Conservation (phyloP, 225 moss, liverwort and hornwort genomes). For the Lunularia cruciata region DNA sequence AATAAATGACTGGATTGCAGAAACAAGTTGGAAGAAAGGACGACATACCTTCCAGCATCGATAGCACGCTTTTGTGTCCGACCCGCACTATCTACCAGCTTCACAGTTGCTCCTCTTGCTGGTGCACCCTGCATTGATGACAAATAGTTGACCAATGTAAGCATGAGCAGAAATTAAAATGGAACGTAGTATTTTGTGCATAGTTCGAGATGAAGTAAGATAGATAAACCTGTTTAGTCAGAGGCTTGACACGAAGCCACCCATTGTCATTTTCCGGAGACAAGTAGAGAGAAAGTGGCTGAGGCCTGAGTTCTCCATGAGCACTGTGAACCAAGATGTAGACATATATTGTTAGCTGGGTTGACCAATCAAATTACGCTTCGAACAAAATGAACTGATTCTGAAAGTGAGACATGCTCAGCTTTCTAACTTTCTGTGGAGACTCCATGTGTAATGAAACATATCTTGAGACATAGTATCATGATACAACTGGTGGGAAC, state of each 20-base stretch:
- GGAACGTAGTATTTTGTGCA: too few relatives aligned
- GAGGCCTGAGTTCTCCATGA: conserved; percentile 77
- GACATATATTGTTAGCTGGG: too few relatives aligned
- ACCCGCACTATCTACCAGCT: conserved; percentile 65
- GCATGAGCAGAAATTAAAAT: not conserved
- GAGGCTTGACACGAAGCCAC: conserved; percentile 87
- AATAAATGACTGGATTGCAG: too few relatives aligned
- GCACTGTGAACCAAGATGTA: conserved; percentile 41
- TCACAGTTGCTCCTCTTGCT: conserved; percentile 88
- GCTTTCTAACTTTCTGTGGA: too few relatives aligned
- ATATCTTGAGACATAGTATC: too few relatives aligned
- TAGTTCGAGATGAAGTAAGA: not conserved
- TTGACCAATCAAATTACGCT: too few relatives aligned
- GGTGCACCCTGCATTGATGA: conserved; percentile 67
- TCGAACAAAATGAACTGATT: too few relatives aligned
- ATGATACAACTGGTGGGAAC: too few relatives aligned
- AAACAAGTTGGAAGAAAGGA: not conserved
- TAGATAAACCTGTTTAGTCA: conserved; percentile 68
- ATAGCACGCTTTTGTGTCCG: conserved; percentile 82
- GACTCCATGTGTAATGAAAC: too few relatives aligned
- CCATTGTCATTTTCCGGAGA: conserved; percentile 73
- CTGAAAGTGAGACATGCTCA: too few relatives aligned
- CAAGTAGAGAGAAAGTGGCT: conserved; percentile 72
- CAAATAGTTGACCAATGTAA: not conserved
- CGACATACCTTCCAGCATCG: conserved; percentile 86